Base-by-base conservation (phyloP, 139 green algal species). In the Asterochloris erici region DNA sequence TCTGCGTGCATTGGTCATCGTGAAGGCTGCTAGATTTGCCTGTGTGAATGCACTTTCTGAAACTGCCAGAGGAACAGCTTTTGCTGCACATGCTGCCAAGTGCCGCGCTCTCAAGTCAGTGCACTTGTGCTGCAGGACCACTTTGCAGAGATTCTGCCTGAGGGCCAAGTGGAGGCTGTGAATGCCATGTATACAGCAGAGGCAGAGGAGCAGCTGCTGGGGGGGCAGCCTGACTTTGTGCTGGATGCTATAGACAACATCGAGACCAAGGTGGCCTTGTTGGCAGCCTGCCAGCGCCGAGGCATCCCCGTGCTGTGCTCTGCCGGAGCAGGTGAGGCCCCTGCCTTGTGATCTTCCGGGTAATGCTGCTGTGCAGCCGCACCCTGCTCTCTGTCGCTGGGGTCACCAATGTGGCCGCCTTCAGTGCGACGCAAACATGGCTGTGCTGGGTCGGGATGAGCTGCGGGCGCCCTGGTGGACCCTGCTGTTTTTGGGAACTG, bases 221-320 rank as follows among this genome's bases (percentile, higher is more conserved):
- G 68, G 0, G 95, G 94, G 0, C 27, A 77, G 15, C 95, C 95
- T 0, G 93, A 97, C 81, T 98, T 91, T 79, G 97, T 99, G 47
- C 63, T 99, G 11, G 97, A 99, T 85, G 95, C 94, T 60, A 99
- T 99, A 27, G 97, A 99, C 89, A 99, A 99, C 90, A 97, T 99
- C 17, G 92, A 98, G 91, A 99, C 97, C 54, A 99, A 99, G 90
- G 91, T 96, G 16, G 90, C 87, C 12, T 87, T 99, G 64, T 86
- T 99, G 68, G 93, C 90, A 23, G 94, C 93, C 16, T 99, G 97
- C 88, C 85, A 92, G 81, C 61, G 80, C 70, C 76, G 90, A 0
- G 91, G 92, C 16, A 86, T 99, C 13, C 90, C 66, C 0, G 94
- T 98, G 74, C 80, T 99, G 60, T 93, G 87, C 71, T 86, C 86